These are phyloP conservation scores for Neophaeococcomyces aloes DNA, from an alignment of 2,329 filamentous ascomycete species.

Conservation along the genomic window DNA sequence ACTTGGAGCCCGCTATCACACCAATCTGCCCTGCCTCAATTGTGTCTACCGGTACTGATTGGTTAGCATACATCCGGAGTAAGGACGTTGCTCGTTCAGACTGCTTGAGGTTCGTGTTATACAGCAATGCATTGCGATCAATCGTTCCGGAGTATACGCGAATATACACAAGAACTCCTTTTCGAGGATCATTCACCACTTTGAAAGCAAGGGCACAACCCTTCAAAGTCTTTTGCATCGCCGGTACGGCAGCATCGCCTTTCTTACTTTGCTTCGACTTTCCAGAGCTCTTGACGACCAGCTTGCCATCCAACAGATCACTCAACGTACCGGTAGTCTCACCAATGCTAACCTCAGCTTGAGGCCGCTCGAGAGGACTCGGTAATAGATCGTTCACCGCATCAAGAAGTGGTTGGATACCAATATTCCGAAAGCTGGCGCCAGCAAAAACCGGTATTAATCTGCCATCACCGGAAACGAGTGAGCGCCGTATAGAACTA, in stretches of 20 bases:
- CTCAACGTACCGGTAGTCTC: slow-evolving; percentile 45
- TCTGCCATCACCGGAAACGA: slow-evolving; percentile 57
- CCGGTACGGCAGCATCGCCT: slow-evolving; percentile 26
- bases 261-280: slow-evolving; percentile 34
- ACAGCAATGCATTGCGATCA: slow-evolving; percentile 62
- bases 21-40: slow-evolving; percentile 85
- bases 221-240: slow-evolving; percentile 51
- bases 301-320: slow-evolving; percentile 37
- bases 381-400: slow-evolving; percentile 81
- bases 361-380: slow-evolving; percentile 66
- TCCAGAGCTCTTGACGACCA: slow-evolving; percentile 28
- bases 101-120: slow-evolving; percentile 75
- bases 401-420: slow-evolving; percentile 83
- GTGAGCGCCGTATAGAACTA: slow-evolving; percentile 60
- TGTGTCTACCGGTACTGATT: slow-evolving; percentile 71
- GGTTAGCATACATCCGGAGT: slow-evolving; percentile 79
- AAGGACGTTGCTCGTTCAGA: slow-evolving; percentile 71
- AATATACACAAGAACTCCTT: slow-evolving; percentile 82
- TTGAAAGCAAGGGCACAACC: slow-evolving; percentile 74
- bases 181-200: slow-evolving; percentile 75
- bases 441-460: slow-evolving; percentile 82
- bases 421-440: slow-evolving; percentile 86
- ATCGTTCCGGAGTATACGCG: slow-evolving; percentile 81
- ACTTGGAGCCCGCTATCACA: slow-evolving; percentile 79
- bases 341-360: slow-evolving; percentile 64